Conservation (phyloP, 257 asterid species). For the Nyctanthes arbortristis region DNA sequence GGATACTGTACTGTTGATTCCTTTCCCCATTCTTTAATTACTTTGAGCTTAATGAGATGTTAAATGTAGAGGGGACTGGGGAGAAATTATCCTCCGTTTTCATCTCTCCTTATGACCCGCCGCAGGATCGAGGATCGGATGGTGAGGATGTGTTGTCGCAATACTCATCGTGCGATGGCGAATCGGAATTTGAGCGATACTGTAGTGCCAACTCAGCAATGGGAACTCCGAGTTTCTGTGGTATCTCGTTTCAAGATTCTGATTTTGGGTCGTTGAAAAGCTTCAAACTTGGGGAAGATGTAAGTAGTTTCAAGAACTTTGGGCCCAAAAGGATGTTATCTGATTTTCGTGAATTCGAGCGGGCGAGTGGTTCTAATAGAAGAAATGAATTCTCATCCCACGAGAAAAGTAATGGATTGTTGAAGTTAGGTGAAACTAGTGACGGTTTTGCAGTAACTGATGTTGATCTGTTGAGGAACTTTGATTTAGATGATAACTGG, state of each 20-base stretch:
- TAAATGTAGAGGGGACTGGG: slow-evolving; percentile 53
- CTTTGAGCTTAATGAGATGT: slow-evolving; percentile 43
- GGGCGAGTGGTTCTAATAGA: slow-evolving; percentile 17
- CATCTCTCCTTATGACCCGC: slow-evolving; percentile 43
- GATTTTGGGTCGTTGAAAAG: slow-evolving; percentile 64
- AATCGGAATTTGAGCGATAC: slow-evolving; percentile 83
- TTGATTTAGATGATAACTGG: slow-evolving; percentile 38
- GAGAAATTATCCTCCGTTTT: slow-evolving; percentile 43
- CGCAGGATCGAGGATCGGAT: slow-evolving; percentile 61
- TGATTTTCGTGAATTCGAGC: slow-evolving; percentile 26
- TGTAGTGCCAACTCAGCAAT: slow-evolving; percentile 86
- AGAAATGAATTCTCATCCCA: slow-evolving; percentile 31
- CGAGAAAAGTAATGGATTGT: slow-evolving; percentile 29
- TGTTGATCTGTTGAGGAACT: slow-evolving; percentile 34
- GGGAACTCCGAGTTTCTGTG: slow-evolving; percentile 80
- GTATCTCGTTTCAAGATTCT: slow-evolving; percentile 54
- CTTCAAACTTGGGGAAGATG: slow-evolving; percentile 65
- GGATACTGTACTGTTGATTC: not conserved
- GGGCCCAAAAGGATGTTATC: slow-evolving; percentile 43
- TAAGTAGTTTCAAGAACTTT: slow-evolving; percentile 29
- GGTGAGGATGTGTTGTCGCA: slow-evolving; percentile 65
- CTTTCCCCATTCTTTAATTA: slow-evolving; percentile 5
- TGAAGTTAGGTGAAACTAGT: slow-evolving; percentile 31
- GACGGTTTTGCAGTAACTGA: slow-evolving; percentile 33
- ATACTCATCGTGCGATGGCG: slow-evolving; percentile 79